phyloP scores from a whole-genome alignment of 83 land plant genomes.

The Diphasiastrum complanatum region DNA sequence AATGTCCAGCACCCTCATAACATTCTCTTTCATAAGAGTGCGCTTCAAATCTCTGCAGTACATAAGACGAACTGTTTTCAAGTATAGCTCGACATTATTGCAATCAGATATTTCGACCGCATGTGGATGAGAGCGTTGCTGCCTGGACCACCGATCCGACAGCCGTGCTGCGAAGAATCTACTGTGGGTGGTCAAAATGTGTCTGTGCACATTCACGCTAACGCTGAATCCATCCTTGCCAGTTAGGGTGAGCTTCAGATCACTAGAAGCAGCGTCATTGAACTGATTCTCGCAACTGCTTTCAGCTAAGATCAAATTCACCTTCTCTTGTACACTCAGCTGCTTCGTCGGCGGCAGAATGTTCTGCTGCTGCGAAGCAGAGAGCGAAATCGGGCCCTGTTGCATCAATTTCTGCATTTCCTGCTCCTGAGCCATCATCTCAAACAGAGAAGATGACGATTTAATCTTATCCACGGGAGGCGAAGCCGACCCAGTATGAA shows the following conservation, averaged over 20 bases:
- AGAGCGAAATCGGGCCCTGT: conserved; percentile 7
- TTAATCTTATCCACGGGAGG: conserved; percentile 51
- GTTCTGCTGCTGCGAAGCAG: too few relatives aligned
- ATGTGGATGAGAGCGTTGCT: conserved; percentile 22
- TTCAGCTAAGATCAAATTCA: conserved; percentile 19
- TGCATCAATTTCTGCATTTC: conserved; percentile 32
- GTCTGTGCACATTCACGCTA: conserved; percentile 51
- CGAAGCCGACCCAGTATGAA: conserved; percentile 19
- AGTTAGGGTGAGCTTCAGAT: conserved; percentile 47
- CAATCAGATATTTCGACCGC: conserved; percentile 48
- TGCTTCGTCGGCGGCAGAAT: conserved; percentile 30
- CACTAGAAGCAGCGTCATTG: conserved; percentile 52
- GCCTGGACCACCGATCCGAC: conserved; percentile 52
- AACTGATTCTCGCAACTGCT: conserved; percentile 63
- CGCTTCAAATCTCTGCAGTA: conserved; percentile 57
- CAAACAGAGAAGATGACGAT: conserved; percentile 81
- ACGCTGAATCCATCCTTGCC: conserved; percentile 55
- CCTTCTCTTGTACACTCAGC: conserved; percentile 36
- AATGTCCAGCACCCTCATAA: conserved; percentile 49
- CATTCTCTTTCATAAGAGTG: conserved; percentile 49
- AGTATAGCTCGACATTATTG: conserved; percentile 61
- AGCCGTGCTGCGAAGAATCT: conserved; percentile 44
- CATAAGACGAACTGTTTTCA: conserved; percentile 61
- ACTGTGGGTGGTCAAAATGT: conserved; percentile 42
- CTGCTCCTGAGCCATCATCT: conserved; percentile 85